These are phyloP conservation scores for Miamiensis avidus DNA, from an alignment of 169 alveolate genomes.

Conservation along the genomic window DNA sequence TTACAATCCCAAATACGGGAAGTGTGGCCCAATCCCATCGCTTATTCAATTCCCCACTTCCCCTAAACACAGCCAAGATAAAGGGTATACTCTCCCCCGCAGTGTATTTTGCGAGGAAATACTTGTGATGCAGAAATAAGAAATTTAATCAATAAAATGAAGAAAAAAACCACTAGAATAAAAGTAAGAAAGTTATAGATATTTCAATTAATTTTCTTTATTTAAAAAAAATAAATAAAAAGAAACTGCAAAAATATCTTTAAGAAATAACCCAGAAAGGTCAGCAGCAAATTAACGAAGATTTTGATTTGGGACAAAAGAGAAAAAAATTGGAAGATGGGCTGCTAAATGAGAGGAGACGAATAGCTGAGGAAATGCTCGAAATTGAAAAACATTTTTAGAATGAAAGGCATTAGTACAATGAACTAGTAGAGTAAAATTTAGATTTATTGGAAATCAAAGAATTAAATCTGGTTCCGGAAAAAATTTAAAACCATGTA, in stretches of 20 bases:
- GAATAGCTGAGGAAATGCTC: not conserved
- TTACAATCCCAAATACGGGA: not conserved
- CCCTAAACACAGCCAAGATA: too few species aligned
- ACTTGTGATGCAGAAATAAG: not conserved
- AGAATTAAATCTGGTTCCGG: not conserved
- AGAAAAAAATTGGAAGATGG: too few species aligned
- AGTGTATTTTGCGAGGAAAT: not conserved
- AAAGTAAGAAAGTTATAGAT: too few species aligned
- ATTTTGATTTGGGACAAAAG: too few species aligned
- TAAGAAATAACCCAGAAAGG: too few species aligned
- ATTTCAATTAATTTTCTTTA: too few species aligned
- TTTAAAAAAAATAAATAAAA: too few species aligned
- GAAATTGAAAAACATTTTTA: not conserved
- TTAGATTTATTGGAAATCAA: not conserved
- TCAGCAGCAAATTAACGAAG: too few species aligned
- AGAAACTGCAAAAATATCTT: too few species aligned
- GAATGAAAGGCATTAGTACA: not conserved
- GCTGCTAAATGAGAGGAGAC: too few species aligned
- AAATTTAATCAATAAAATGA: not conserved
- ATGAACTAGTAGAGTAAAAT: not conserved
- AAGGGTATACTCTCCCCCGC: not conserved
- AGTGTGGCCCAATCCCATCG: not conserved
- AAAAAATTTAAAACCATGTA: not conserved
- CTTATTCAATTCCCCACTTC: not conserved
- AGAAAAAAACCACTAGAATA: too few species aligned